These are phyloP conservation scores for Fusarium metavorans DNA, from an alignment of 2,329 filamentous ascomycete genomes.

Conservation along the genomic window DNA sequence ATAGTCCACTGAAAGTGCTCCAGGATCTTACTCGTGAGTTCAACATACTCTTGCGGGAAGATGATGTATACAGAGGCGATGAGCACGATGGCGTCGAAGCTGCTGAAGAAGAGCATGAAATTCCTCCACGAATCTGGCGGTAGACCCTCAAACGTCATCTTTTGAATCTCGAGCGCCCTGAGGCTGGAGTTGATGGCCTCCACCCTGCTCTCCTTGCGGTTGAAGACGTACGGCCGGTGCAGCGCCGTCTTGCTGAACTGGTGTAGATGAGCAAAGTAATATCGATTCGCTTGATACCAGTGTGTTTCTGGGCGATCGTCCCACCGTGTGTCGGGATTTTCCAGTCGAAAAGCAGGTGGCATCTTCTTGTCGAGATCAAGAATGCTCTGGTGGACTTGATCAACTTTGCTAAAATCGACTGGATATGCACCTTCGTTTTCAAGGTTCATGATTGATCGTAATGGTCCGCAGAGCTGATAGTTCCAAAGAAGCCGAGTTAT, in stretches of 20 bases:
- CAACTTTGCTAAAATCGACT: conserved; percentile 65
- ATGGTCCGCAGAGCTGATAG: conserved; percentile 59
- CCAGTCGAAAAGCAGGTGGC: conserved; percentile 65
- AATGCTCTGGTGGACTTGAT: conserved; percentile 65
- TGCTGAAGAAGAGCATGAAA: conserved; percentile 71
- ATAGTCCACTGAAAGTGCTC: conserved; percentile 71
- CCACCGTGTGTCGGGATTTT: conserved; percentile 69
- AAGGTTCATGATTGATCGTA: conserved; percentile 66
- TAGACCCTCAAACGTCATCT: conserved; percentile 61
- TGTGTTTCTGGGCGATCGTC: conserved; percentile 64
- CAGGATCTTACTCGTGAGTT: conserved; percentile 59
- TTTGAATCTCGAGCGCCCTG: conserved; percentile 67
- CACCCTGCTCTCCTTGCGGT: conserved; percentile 63
- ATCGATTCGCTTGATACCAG: conserved; percentile 63
- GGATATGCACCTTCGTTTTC: conserved; percentile 68
- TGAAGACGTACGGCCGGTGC: conserved; percentile 73
- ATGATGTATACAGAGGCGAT: conserved; percentile 71
- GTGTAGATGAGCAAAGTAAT: conserved; percentile 60
- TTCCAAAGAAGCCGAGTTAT: conserved; percentile 66
- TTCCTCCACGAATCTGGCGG: conserved; percentile 62
- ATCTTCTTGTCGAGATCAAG: conserved; percentile 60
- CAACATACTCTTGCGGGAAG: conserved; percentile 67
- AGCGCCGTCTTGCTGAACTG: conserved; percentile 70
- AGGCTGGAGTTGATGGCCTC: conserved; percentile 68
- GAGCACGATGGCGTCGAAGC: conserved; percentile 73